Evolutionary conservation across 306 rosid species (phyloP), one percentile per base, ranked within the genome.

Genomic region (Arachis hypogaea): DNA sequence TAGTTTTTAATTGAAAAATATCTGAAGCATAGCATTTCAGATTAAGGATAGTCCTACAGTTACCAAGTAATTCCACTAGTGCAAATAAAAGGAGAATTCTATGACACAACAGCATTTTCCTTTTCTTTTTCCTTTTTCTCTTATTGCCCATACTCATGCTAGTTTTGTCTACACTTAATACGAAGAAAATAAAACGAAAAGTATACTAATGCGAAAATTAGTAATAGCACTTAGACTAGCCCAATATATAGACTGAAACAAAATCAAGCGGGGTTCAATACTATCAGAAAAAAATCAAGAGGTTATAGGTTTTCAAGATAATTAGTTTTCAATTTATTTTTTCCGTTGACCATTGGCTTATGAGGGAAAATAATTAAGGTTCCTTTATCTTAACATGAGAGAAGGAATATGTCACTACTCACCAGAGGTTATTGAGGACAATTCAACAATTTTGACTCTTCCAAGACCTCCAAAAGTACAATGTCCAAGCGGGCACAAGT

Each of bases 241-340:
- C 6, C 59, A 61, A 70, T 12, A 12, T 54, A 52, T 64, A 71
- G 44, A 60, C 66, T 50, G n/a, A 16, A 47, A 33, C 28, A 63
- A 40, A 63, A 63, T 41, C 41, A 59, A 69, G 69, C 40, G 56
- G 59, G 30, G 45, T 3, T 11, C 5, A 49, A 49, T 49, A 10
- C 11, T 47, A 10, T 47, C 52, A 9, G 10, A 5, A 8, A 46
- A 46, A 46, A 46, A 18, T 18, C 22, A 46, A 46, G 2, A 7
- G 6, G 7, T 11, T 7, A 3, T 46, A 46, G 7, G 50, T 9
- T 9, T 42, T 11, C 67, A 64, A 22, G 7, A 75, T 12, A 14
- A 72, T 18, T 18, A 1, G 22, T 18, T 18, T 18, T 18, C 1
- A 18, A 18, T 18, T 18, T 18, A 18, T 18, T 18, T 18, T 18